phyloP scores from a whole-genome alignment of 2,329 filamentous ascomycete species.

The Ascosphaera aggregata region DNA sequence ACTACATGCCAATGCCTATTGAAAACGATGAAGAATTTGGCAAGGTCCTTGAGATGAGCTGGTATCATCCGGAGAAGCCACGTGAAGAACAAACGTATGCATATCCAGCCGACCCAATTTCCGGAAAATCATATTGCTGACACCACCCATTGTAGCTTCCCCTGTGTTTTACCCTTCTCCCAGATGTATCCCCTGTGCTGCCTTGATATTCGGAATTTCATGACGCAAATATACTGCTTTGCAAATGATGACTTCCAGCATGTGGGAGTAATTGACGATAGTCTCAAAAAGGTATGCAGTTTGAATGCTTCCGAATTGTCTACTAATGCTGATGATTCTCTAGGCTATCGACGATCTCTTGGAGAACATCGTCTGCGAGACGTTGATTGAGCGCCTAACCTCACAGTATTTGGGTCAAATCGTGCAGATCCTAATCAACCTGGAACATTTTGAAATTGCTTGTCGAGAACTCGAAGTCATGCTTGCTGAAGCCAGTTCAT shows the following conservation, averaged over 20 bases:
- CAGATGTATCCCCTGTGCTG: slow-evolving; percentile 98
- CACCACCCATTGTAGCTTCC: slow-evolving; percentile 37
- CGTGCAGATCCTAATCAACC: slow-evolving; percentile 91
- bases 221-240: slow-evolving; percentile 97
- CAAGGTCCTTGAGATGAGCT: slow-evolving; percentile 87
- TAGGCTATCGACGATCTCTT: slow-evolving; percentile 88
- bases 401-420: slow-evolving; percentile 95
- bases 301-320: slow-evolving; percentile 1
- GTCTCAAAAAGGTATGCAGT: slow-evolving; percentile 43
- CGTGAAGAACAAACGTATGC: slow-evolving; percentile 50
- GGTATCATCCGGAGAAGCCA: slow-evolving; percentile 71
- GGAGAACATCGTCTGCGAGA: slow-evolving; percentile 74
- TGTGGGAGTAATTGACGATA: slow-evolving; percentile 73
- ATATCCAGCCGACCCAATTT: slow-evolving; percentile 1
- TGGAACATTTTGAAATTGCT: slow-evolving; percentile 89
- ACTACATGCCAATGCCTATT: slow-evolving; percentile 99
- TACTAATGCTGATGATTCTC: slow-evolving; percentile 1
- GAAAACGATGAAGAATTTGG: slow-evolving; percentile 77
- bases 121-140: slow-evolving; percentile 1
- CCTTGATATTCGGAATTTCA: slow-evolving; percentile 91
- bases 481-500: slow-evolving; percentile 58
- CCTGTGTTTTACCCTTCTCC: slow-evolving; percentile 88
- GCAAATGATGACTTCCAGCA: slow-evolving; percentile 91
- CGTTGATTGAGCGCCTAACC: slow-evolving; percentile 63
- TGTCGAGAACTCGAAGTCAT: slow-evolving; percentile 75